Conservation (phyloP, 129 eudicot species). For the Pittosporum tobira region DNA sequence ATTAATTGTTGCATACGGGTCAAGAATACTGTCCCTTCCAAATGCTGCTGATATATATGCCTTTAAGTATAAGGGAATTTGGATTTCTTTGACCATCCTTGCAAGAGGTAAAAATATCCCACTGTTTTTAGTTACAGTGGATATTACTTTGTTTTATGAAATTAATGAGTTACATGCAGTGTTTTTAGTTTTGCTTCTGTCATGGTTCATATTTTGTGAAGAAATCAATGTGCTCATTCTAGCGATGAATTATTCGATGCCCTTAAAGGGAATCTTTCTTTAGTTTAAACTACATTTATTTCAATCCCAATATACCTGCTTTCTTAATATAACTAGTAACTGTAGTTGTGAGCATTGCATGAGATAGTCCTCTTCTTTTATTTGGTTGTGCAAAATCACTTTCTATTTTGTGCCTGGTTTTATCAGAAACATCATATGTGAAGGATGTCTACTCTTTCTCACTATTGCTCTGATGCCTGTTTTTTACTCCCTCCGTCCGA, state of each 20-base stretch:
- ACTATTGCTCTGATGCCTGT: too few species aligned
- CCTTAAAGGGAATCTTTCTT: too few species aligned
- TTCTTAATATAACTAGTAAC: background rate
- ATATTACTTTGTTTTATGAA: slow-evolving; percentile 1
- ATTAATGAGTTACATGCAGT: background rate
- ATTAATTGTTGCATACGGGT: slow-evolving; percentile 85
- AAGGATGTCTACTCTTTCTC: too few species aligned
- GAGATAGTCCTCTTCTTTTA: background rate
- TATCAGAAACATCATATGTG: too few species aligned
- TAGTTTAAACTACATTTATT: too few species aligned
- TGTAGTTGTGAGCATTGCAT: background rate
- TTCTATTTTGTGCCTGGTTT: background rate
- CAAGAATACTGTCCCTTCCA: slow-evolving; percentile 65
- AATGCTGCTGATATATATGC: slow-evolving; percentile 73
- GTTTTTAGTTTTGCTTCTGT: background rate
- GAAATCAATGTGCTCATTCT: background rate
- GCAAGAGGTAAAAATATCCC: slow-evolving; percentile 48
- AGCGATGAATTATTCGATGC: too few species aligned
- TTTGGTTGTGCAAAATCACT: background rate
- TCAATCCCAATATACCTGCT: background rate
- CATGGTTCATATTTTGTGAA: background rate
- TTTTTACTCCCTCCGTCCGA: too few species aligned
- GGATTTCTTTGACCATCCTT: slow-evolving; percentile 80
- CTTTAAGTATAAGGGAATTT: slow-evolving; percentile 83
- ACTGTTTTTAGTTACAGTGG: slow-evolving; percentile 2